Evolutionary conservation across 805 yeast species (phyloP).

Genomic region (Suhomyces xylopsoci): DNA sequence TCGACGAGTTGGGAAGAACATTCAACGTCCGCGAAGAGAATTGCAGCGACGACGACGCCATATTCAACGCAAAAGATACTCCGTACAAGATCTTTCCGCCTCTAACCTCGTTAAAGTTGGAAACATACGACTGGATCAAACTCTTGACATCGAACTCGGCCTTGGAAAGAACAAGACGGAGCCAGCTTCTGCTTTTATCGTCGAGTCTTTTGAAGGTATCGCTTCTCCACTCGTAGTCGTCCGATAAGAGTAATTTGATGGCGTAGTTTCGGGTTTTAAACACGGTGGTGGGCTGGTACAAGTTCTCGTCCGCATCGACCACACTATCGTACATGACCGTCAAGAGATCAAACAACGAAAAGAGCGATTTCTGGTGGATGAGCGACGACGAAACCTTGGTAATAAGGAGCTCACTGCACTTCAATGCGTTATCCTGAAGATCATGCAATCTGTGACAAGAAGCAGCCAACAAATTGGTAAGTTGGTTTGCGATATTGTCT

Average conservation of each 20-base stretch:
- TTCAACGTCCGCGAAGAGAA: neutral
- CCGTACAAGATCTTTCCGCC: slow-evolving; percentile 58
- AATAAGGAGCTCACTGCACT: slow-evolving; percentile 69
- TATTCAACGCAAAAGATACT: slow-evolving; percentile 83
- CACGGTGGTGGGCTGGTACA: slow-evolving; percentile 77
- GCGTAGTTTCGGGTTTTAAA: slow-evolving; percentile 48
- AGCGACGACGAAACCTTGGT: slow-evolving; percentile 69
- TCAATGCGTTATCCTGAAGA: slow-evolving; percentile 76
- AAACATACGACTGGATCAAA: slow-evolving; percentile 72
- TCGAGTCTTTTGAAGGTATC: slow-evolving; percentile 61
- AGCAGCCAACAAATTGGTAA: slow-evolving; percentile 61
- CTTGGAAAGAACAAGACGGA: slow-evolving; percentile 50
- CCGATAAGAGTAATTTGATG: slow-evolving; percentile 61
- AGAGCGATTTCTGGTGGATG: slow-evolving; percentile 71
- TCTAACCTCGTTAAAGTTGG: slow-evolving; percentile 24
- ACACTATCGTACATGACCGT: slow-evolving; percentile 75
- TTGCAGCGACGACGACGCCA: slow-evolving; percentile 69
- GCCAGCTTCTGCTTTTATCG: slow-evolving; percentile 65
- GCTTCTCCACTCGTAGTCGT: slow-evolving; percentile 71
- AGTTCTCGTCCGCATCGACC: slow-evolving; percentile 77
- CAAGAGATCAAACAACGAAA: slow-evolving; percentile 76
- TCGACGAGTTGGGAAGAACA: slow-evolving; percentile 45
- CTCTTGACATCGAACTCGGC: slow-evolving; percentile 75
- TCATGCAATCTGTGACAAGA: slow-evolving; percentile 77
- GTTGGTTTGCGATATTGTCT: slow-evolving; percentile 57